Percentiles rank a stretch among this genome's conserved stretches.
phyloP scores from a whole-genome alignment of 306 rosid species.

The Alnus glutinosa region DNA sequence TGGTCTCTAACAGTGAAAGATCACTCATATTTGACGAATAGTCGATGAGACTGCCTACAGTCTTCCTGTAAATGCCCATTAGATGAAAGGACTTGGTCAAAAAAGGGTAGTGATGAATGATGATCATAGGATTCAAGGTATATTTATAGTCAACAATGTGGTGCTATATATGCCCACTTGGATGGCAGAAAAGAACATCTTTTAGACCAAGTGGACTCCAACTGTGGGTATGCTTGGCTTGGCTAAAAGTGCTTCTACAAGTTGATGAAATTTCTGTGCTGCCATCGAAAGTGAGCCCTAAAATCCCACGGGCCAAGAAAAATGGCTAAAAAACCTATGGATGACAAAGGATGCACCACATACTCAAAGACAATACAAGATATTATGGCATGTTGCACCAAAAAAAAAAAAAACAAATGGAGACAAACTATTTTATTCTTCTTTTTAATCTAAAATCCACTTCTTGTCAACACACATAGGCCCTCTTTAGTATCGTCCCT shows the following conservation, averaged over 20 bases:
- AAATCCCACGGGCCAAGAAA: constrained; percentile 29
- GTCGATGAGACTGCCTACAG: no score
- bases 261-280: neutral
- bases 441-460: no score
- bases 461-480: no score
- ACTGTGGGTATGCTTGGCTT: neutral
- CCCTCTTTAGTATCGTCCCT: no score
- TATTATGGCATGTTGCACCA: neutral
- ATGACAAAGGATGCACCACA: constrained; percentile 19
- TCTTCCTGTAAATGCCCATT: no score
- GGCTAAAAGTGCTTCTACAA: no score
- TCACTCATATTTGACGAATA: no score
- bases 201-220: neutral
- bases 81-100: no score
- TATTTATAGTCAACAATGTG: neutral
- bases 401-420: neutral
- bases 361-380: neutral
- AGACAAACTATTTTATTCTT: no score
- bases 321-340: constrained; percentile 37
- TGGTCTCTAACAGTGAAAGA: no score
- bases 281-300: constrained; percentile 23
- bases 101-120: no score
- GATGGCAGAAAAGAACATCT: neutral
- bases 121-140: no score
- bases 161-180: neutral